Conservation (phyloP, 306 rosid genomes). For the Spatholobus suberectus region DNA sequence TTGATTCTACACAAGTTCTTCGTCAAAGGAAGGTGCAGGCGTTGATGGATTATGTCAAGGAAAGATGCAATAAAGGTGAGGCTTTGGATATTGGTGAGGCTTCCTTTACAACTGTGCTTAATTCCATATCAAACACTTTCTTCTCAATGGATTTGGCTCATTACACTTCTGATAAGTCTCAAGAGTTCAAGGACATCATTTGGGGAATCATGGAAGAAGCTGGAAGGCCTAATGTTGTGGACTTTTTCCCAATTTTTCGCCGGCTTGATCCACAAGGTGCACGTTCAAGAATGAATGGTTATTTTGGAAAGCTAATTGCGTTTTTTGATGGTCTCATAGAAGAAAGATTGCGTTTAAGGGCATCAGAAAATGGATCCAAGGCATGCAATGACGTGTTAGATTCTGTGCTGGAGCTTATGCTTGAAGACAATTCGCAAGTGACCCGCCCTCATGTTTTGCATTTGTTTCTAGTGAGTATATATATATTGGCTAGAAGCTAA, state of each 20-base stretch:
- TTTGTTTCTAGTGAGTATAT: slow-evolving; percentile 24
- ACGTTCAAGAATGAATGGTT: neutral
- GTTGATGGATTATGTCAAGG: neutral
- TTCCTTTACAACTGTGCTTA: slow-evolving; percentile 29
- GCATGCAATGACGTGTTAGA: slow-evolving; percentile 29
- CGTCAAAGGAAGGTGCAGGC: slow-evolving; percentile 34
- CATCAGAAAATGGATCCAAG: neutral
- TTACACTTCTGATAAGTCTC: neutral
- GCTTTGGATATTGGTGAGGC: slow-evolving; percentile 46
- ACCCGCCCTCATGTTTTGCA: neutral
- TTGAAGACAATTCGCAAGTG: slow-evolving; percentile 4
- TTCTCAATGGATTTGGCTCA: slow-evolving; percentile 42
- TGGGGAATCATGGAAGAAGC: slow-evolving; percentile 30
- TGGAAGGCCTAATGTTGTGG: slow-evolving; percentile 50
- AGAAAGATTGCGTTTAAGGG: slow-evolving; percentile 24
- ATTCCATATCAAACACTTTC: slow-evolving; percentile 46
- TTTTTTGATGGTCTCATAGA: slow-evolving; percentile 20
- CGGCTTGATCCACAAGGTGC: slow-evolving; percentile 43
- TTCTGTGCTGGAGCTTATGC: neutral
- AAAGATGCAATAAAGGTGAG: slow-evolving; percentile 25
- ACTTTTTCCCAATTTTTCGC: slow-evolving; percentile 44
- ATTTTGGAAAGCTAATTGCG: neutral
- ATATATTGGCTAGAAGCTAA: neutral
- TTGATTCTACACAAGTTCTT: slow-evolving; percentile 8
- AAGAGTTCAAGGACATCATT: slow-evolving; percentile 37